Conservation (phyloP, 129 eudicot species). For the Flaveria sonorensis region DNA sequence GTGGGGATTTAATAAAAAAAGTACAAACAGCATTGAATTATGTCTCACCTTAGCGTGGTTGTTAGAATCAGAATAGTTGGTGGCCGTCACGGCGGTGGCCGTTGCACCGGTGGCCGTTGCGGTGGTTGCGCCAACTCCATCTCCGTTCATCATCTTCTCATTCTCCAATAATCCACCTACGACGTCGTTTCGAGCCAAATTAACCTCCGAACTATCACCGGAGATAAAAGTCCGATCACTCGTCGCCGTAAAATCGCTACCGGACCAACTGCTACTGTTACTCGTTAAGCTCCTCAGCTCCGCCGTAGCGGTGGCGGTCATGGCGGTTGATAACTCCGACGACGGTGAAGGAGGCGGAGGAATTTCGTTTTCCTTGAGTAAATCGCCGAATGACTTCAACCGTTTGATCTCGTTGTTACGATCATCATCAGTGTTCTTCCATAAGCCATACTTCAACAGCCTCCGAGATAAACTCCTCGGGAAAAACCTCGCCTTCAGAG, state of each 20-base stretch:
- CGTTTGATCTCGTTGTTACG: constrained; percentile 46
- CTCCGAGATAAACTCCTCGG: constrained; percentile 60
- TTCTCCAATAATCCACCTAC: constrained; percentile 20
- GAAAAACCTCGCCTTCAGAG: background rate
- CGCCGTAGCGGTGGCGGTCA: constrained; percentile 18
- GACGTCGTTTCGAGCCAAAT: constrained; percentile 37
- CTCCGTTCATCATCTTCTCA: constrained; percentile 20
- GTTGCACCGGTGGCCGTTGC: constrained; percentile 36
- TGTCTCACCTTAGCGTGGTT: constrained; percentile 49
- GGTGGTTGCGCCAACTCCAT: constrained; percentile 47
- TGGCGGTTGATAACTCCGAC: constrained; percentile 22
- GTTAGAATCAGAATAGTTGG: constrained; percentile 31
- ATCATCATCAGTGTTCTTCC: constrained; percentile 47
- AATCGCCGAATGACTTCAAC: constrained; percentile 52
- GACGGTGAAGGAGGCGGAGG: background rate
- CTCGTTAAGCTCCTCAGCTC: constrained; percentile 24
- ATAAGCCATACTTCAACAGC: constrained; percentile 51
- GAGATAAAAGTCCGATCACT: constrained; percentile 34
- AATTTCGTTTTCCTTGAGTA: constrained; percentile 34
- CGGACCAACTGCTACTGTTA: constrained; percentile 30
- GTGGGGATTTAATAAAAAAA: constrained; percentile 13
- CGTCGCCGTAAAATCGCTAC: constrained; percentile 50
- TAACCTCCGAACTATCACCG: constrained; percentile 34
- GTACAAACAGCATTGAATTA: constrained; percentile 25
- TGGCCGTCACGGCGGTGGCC: constrained; percentile 17